Percentiles rank a stretch among this genome's conserved stretches.
These are phyloP conservation scores for Warburgia ugandensis DNA, from an alignment of 164 flowering plant species.

Conservation along the genomic window DNA sequence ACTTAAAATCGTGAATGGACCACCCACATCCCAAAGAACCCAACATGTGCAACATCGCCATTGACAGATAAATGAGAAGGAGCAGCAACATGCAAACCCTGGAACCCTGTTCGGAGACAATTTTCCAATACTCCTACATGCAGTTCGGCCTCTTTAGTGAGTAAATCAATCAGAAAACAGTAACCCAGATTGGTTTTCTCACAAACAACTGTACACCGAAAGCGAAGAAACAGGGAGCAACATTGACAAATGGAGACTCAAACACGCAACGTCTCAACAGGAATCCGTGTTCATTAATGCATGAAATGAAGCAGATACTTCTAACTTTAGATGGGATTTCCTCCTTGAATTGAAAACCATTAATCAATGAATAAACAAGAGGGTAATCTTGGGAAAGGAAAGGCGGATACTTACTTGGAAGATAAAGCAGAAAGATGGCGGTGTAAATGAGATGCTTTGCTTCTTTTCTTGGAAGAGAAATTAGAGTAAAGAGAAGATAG, in stretches of 20 bases:
- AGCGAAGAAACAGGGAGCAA: too few species aligned
- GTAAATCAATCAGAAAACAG: constrained; percentile 3
- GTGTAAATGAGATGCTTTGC: constrained; percentile 59
- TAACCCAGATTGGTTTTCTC: constrained; percentile 1
- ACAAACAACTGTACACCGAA: too few species aligned
- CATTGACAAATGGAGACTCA: constrained; percentile 1
- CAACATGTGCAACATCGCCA: too few species aligned
- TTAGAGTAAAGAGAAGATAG: constrained; percentile 3
- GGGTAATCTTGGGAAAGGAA: constrained; percentile 45
- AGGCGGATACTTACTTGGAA: constrained; percentile 42
- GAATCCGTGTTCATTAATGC: too few species aligned
- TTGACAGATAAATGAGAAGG: too few species aligned
- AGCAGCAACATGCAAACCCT: too few species aligned
- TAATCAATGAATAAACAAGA: constrained; percentile 9
- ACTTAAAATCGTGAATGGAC: too few species aligned
- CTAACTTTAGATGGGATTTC: constrained; percentile 37
- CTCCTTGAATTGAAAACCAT: constrained; percentile 15
- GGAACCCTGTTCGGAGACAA: too few species aligned
- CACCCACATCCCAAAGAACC: too few species aligned
- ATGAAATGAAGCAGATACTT: constrained; percentile 34
- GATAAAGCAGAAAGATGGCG: constrained; percentile 35
- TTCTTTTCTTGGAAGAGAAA: constrained; percentile 25
- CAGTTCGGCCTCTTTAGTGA: too few species aligned
- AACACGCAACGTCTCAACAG: constrained; percentile 12
- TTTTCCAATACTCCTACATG: too few species aligned